Percentiles rank a stretch among this genome's conserved stretches.
Conservation (phyloP, 2,329 filamentous ascomycete species). For the Cladosporium sp. region DNA sequence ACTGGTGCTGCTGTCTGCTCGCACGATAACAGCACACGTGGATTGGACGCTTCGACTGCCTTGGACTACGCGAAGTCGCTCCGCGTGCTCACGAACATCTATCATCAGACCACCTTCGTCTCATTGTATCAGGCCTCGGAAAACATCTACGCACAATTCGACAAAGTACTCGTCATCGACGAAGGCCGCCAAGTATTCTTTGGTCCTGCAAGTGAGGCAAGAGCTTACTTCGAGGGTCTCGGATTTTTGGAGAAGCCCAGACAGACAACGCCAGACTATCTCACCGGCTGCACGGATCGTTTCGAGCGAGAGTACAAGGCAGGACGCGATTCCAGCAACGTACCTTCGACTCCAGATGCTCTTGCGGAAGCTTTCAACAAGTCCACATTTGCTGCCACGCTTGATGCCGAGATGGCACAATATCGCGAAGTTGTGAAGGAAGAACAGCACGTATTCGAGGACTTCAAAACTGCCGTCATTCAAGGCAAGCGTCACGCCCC, state of each 20-base stretch:
- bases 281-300: constrained; percentile 79
- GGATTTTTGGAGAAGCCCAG: constrained; percentile 71
- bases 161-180: constrained; percentile 81
- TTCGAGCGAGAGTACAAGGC: constrained; percentile 73
- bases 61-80: constrained; percentile 47
- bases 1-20: constrained; percentile 36
- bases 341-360: constrained; percentile 63
- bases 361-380: constrained; percentile 66
- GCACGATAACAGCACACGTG: constrained; percentile 47
- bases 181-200: constrained; percentile 72
- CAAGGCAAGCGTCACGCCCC: constrained; percentile 74
- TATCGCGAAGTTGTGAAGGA: constrained; percentile 63
- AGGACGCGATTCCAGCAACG: constrained; percentile 61
- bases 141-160: constrained; percentile 72
- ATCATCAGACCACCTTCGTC: constrained; percentile 79
- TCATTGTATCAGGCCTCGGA: constrained; percentile 83
- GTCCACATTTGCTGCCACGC: constrained; percentile 54
- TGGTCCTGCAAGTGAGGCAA: constrained; percentile 63
- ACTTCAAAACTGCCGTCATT: constrained; percentile 70
- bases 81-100: constrained; percentile 69
- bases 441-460: constrained; percentile 65
- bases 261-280: constrained; percentile 76
- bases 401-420: constrained; percentile 62
- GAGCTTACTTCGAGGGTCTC: constrained; percentile 70
- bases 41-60: constrained; percentile 46